Evolutionary conservation across 352 stramenopile species (phyloP), one percentile per base, ranked within the genome.

Genomic region (Detonula confervacea): DNA sequence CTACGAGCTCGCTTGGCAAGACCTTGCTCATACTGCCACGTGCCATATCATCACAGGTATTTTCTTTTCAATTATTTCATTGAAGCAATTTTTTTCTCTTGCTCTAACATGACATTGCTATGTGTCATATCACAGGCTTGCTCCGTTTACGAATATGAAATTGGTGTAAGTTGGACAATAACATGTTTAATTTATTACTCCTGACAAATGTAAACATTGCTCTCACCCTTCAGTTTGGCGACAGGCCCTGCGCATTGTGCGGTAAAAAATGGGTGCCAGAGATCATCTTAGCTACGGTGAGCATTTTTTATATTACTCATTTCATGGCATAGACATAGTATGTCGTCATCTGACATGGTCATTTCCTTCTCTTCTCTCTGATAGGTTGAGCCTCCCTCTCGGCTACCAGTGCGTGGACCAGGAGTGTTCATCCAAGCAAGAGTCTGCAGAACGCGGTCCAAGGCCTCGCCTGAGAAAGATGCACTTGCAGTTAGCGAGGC

Each of bases 21-120:
- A 70, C 96, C 96, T 0, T 98, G 96, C 82, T 95, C 97, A 20
- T 95, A 97, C 27, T 98, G 96, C 72, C 97, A 99, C 78, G 97
- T 99, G 37, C 96, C 97, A 0, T 99, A 99, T 85, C 97, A 97
- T n/a, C n/a, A n/a, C n/a, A n/a, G n/a, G n/a, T n/a, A n/a, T n/a
- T n/a, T n/a, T n/a, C n/a, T n/a, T n/a, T n/a, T n/a, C n/a, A n/a
- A n/a, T n/a, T n/a, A n/a, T n/a, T n/a, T n/a, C n/a, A n/a, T n/a
- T n/a, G n/a, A n/a, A n/a, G n/a, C n/a, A n/a, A n/a, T n/a, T n/a
- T n/a, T n/a, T n/a, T n/a, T n/a, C n/a, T n/a, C n/a, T n/a, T n/a
- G n/a, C n/a, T n/a, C n/a, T n/a, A n/a, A n/a, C n/a, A n/a, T n/a
- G n/a, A n/a, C n/a, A n/a, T n/a, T n/a, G n/a, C n/a, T n/a, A n/a